These are phyloP conservation scores for Penicillium steckii DNA, from an alignment of 495 filamentous ascomycete genomes.

Conservation along the genomic window DNA sequence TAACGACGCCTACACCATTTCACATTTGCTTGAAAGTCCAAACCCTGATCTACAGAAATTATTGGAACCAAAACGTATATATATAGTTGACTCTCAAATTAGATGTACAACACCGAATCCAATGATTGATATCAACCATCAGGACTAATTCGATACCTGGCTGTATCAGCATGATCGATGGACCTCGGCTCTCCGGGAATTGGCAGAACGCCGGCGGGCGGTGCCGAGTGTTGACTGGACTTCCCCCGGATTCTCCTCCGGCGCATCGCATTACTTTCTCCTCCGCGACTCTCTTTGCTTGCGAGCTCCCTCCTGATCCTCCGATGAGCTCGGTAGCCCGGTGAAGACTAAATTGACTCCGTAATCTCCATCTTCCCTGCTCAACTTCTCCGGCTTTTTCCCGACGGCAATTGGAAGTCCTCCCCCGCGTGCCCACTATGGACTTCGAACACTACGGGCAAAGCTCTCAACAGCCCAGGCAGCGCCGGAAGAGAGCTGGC, in stretches of 20 bases:
- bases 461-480: conserved; percentile 43
- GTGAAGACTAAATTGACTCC: not conserved
- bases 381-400: conserved; percentile 11
- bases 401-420: conserved; percentile 27
- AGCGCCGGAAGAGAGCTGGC: conserved; percentile 31
- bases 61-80: no score
- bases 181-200: conserved; percentile 40
- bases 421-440: conserved; percentile 25
- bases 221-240: conserved; percentile 27
- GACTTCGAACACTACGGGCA: conserved; percentile 36
- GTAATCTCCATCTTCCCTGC: not conserved
- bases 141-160: not conserved
- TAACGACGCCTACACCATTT: no score
- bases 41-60: no score
- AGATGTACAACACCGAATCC: no score
- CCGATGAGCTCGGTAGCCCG: not conserved
- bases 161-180: not conserved
- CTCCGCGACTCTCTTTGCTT: not conserved
- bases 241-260: conserved; percentile 4
- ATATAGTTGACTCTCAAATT: no score
- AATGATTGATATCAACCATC: no score
- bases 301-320: not conserved
- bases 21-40: no score
- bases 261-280: conserved; percentile 1
- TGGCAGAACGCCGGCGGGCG: conserved; percentile 37